These are phyloP conservation scores for Hericium coralloides DNA, from an alignment of 768 basidiomycete genomes.

Conservation along the genomic window DNA sequence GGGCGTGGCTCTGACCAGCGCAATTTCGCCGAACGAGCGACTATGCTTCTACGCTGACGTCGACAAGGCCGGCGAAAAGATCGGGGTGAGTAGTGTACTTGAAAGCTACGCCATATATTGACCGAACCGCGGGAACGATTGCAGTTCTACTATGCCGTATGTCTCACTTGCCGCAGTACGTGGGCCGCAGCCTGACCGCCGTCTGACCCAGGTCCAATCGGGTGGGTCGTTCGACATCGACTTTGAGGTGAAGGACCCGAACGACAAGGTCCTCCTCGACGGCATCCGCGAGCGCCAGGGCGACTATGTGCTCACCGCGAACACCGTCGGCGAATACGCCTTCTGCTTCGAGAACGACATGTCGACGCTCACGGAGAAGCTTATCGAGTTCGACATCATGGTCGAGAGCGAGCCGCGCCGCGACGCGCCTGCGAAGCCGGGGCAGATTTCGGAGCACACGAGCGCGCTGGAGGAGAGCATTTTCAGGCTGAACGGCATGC, in stretches of 20 bases:
- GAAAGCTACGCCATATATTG: background rate
- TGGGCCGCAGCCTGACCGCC: background rate
- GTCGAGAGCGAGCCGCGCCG: conserved; percentile 94
- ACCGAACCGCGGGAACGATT: conserved; percentile 5
- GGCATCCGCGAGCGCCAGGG: conserved; percentile 88
- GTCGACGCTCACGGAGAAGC: conserved; percentile 87
- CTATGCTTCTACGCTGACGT: conserved; percentile 95
- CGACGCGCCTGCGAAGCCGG: conserved; percentile 80
- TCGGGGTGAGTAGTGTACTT: conserved; percentile 49
- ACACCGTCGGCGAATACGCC: conserved; percentile 80
- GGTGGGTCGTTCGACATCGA: conserved; percentile 96
- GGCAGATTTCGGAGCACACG: conserved; percentile 88
- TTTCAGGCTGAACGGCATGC: conserved; percentile 79
- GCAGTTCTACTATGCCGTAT: conserved; percentile 96
- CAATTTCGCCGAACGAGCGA: conserved; percentile 69
- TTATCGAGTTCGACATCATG: conserved; percentile 96
- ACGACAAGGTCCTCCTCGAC: conserved; percentile 79
- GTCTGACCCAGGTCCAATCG: conserved; percentile 68
- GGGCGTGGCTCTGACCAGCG: conserved; percentile 71
- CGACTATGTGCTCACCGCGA: conserved; percentile 95
- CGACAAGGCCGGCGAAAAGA: conserved; percentile 91
- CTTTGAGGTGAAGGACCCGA: conserved; percentile 88
- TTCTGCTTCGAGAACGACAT: conserved; percentile 99
- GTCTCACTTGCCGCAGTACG: conserved; percentile 19
- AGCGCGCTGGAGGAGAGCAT: conserved; percentile 92